phyloP scores from a whole-genome alignment of 2,329 filamentous ascomycete genomes.

The Aspergillus pseudoglaucus region DNA sequence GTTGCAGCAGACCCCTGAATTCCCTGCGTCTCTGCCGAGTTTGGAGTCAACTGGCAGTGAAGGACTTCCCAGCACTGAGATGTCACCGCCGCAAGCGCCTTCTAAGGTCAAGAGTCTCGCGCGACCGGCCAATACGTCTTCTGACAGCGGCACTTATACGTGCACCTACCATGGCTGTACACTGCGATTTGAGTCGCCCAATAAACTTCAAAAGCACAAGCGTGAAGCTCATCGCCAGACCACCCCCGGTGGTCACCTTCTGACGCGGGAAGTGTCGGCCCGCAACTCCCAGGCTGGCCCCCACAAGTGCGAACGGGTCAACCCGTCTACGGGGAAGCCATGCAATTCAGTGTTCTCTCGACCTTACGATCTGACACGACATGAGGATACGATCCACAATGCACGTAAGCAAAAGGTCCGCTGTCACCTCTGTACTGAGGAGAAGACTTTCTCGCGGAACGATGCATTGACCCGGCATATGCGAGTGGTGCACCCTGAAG shows the following conservation, averaged over 20 bases:
- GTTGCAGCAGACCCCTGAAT: slow-evolving; percentile 47
- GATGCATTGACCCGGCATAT: slow-evolving; percentile 93
- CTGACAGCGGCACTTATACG: slow-evolving; percentile 84
- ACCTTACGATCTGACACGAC: slow-evolving; percentile 91
- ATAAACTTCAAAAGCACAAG: slow-evolving; percentile 89
- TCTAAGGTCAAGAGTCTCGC: slow-evolving; percentile 29
- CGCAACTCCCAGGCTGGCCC: slow-evolving; percentile 87
- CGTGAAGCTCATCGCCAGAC: slow-evolving; percentile 81
- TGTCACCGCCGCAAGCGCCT: slow-evolving; percentile 31
- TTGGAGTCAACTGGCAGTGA: slow-evolving; percentile 59
- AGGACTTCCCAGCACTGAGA: slow-evolving; percentile 21
- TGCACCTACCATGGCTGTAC: slow-evolving; percentile 93
- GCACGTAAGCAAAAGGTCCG: slow-evolving; percentile 88
- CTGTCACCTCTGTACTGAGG: slow-evolving; percentile 86
- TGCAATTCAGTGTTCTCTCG: slow-evolving; percentile 92
- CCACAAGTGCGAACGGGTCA: slow-evolving; percentile 86
- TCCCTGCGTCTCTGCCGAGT: slow-evolving; percentile 53
- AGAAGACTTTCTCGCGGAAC: slow-evolving; percentile 93
- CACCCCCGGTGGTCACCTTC: slow-evolving; percentile 44
- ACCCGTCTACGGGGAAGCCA: slow-evolving; percentile 88
- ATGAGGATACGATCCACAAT: slow-evolving; percentile 98
- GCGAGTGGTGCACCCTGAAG: slow-evolving; percentile 85
- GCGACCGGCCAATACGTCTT: slow-evolving; percentile 58
- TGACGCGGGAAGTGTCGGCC: slow-evolving; percentile 41
- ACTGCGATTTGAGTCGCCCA: slow-evolving; percentile 78